Evolutionary conservation across 1,284 basidiomycete species (phyloP).

Genomic region (Cutaneotrichosporon mucoides): DNA sequence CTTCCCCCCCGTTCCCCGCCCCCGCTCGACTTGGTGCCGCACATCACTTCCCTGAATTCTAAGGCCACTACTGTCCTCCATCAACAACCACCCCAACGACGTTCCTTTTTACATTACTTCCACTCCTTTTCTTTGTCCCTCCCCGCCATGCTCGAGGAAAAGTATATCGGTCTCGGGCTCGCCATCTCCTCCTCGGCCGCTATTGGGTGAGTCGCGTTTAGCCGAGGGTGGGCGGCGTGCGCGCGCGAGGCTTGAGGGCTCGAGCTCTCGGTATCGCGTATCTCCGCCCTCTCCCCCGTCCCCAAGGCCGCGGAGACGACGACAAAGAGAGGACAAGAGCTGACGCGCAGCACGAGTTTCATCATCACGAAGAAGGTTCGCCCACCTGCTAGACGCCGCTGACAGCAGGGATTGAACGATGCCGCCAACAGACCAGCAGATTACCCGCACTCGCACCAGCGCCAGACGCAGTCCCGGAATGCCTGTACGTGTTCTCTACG

Average conservation of each 20-base stretch:
- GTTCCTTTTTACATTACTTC: too few species aligned
- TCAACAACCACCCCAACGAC: too few species aligned
- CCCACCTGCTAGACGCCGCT: too few species aligned
- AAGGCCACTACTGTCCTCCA: too few species aligned
- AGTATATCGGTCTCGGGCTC: slow-evolving; percentile 82
- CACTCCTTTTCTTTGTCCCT: too few species aligned
- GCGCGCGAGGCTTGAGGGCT: neutral
- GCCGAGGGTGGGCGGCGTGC: too few species aligned
- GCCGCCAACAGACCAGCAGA: slow-evolving; percentile 59
- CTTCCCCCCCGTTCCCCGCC: too few species aligned
- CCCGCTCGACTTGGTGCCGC: too few species aligned
- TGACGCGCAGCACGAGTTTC: slow-evolving; percentile 62
- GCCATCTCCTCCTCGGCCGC: slow-evolving; percentile 58
- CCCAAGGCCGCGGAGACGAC: too few species aligned
- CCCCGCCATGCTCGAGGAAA: slow-evolving; percentile 58
- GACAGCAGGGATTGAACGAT: slow-evolving; percentile 63
- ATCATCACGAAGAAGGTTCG: slow-evolving; percentile 86
- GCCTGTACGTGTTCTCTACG: slow-evolving; percentile 67
- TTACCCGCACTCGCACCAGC: slow-evolving; percentile 66
- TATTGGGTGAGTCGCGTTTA: slow-evolving; percentile 11
- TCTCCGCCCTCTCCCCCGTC: neutral
- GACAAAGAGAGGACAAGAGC: neutral
- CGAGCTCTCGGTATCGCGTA: too few species aligned
- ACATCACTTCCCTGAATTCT: too few species aligned
- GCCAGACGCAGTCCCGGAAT: slow-evolving; percentile 55